phyloP scores from a whole-genome alignment of 805 yeast species.

The Metschnikowia matae region DNA sequence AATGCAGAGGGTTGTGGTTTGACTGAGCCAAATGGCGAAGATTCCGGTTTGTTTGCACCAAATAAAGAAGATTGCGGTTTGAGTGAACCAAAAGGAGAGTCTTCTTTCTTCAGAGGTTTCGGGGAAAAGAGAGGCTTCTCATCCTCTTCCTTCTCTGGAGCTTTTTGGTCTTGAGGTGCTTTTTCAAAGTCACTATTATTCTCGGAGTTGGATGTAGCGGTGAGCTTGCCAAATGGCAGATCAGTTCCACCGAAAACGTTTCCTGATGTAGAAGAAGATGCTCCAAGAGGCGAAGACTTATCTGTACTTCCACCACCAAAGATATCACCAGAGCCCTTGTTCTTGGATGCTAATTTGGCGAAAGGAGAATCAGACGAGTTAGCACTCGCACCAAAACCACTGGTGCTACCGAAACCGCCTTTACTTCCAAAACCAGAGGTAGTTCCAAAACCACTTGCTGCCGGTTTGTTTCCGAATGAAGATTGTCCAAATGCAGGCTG shows the following conservation, averaged over 20 bases:
- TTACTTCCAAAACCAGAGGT: background rate
- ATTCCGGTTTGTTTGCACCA: background rate
- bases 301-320: background rate
- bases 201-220: background rate
- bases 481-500: slow-evolving; percentile 9
- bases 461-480: slow-evolving; percentile 8
- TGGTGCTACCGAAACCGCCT: background rate
- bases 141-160: background rate
- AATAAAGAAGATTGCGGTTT: background rate
- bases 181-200: background rate
- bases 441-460: slow-evolving; percentile 1
- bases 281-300: background rate
- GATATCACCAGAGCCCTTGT: background rate
- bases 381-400: background rate
- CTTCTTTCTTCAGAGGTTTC: background rate
- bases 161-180: background rate
- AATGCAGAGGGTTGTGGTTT: background rate
- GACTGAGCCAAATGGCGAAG: background rate
- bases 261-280: background rate
- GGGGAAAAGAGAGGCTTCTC: background rate
- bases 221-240: background rate
- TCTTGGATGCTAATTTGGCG: background rate
- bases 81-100: background rate
- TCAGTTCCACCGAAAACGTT: background rate
- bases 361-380: background rate